phyloP scores from a whole-genome alignment of 208 protist species.

The Crithidia sp. region DNA sequence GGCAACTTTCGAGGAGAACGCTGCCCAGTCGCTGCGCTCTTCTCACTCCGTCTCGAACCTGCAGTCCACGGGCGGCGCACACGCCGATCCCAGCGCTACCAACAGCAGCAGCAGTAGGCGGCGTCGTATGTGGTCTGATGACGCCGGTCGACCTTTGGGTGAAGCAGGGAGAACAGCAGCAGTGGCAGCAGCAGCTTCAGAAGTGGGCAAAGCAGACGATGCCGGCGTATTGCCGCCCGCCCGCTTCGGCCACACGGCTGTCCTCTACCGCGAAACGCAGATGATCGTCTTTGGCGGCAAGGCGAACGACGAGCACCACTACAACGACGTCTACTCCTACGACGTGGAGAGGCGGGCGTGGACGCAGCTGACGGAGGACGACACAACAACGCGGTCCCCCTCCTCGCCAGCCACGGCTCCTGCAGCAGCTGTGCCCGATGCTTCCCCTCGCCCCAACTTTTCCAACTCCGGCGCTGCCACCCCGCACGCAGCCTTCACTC shows the following conservation, averaged over 20 bases:
- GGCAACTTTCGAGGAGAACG: slow-evolving; percentile 18
- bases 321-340: slow-evolving; percentile 55
- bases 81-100: not conserved
- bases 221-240: slow-evolving; percentile 19
- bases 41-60: slow-evolving; percentile 9
- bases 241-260: slow-evolving; percentile 74
- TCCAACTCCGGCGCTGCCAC: no score
- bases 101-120: slow-evolving; percentile 1
- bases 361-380: slow-evolving; percentile 15
- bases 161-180: no score
- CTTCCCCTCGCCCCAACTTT: no score
- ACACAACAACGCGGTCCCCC: not conserved
- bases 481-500: no score
- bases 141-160: no score
- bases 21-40: slow-evolving; percentile 17
- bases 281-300: slow-evolving; percentile 72
- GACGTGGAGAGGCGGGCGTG: slow-evolving; percentile 34
- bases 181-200: not conserved
- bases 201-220: not conserved
- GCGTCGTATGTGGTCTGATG: no score
- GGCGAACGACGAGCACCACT: slow-evolving; percentile 30
- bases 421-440: not conserved
- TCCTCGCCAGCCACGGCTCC: not conserved
- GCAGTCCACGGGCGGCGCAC: not conserved
- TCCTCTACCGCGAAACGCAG: slow-evolving; percentile 44